A percentile compares a stretch with the other conserved stretches of the same genome.
Conservation (phyloP, 2,329 filamentous ascomycete genomes). For the Pseudogymnoascus verrucosus region DNA sequence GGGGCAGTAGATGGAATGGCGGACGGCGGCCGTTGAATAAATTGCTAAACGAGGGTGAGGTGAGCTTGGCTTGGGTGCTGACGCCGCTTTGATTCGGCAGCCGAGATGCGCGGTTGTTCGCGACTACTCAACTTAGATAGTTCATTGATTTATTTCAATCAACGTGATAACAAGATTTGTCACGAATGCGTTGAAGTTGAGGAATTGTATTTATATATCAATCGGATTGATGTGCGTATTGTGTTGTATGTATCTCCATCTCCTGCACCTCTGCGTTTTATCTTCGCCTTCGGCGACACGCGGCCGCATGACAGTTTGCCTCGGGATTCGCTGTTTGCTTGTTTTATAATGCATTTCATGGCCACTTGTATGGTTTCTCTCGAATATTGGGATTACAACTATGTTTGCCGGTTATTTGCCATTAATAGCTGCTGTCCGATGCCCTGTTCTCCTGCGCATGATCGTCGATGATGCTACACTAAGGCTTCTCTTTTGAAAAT, state of each 20-base stretch:
- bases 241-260: background rate
- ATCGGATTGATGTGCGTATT: background rate
- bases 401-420: background rate
- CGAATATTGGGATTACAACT: background rate
- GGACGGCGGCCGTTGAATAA: constrained; percentile 9
- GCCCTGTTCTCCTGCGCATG: background rate
- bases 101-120: background rate
- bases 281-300: background rate
- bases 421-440: background rate
- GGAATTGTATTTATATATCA: background rate
- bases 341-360: background rate
- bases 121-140: background rate
- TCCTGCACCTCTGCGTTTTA: background rate
- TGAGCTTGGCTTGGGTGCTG: constrained; percentile 10
- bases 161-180: background rate
- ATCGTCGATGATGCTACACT: background rate
- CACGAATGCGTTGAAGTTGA: background rate
- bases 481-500: background rate
- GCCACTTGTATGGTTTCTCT: background rate
- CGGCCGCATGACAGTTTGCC: background rate
- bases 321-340: background rate
- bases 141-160: background rate
- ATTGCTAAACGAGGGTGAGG: constrained; percentile 14
- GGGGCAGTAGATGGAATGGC: constrained; percentile 13
- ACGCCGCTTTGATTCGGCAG: constrained; percentile 5